phyloP scores from a whole-genome alignment of 1,284 basidiomycete species.

The Coriolopsis trogii region DNA sequence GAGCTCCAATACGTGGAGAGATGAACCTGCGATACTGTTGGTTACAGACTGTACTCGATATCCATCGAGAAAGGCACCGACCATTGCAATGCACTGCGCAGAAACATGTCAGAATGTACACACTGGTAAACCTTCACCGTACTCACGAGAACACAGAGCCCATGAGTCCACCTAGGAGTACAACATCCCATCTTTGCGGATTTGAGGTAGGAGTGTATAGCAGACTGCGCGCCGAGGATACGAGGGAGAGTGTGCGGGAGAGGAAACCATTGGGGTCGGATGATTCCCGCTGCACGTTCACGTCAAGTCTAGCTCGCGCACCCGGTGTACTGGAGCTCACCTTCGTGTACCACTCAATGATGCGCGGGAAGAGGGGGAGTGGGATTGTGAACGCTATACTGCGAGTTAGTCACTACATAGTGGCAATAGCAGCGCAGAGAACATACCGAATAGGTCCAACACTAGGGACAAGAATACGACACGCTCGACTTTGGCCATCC shows the following conservation, averaged over 20 bases:
- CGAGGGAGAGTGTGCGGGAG: slow-evolving; percentile 63
- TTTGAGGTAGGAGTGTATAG: slow-evolving; percentile 64
- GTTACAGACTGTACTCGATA: too few relatives aligned
- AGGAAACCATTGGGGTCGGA: slow-evolving; percentile 73
- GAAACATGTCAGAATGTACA: slow-evolving; percentile 7
- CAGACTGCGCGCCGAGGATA: slow-evolving; percentile 63
- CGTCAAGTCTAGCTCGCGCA: background rate
- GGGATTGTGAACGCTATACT: slow-evolving; percentile 88
- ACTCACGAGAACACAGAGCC: slow-evolving; percentile 88
- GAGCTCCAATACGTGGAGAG: slow-evolving; percentile 79
- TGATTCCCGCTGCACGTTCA: slow-evolving; percentile 60
- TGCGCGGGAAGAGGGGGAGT: slow-evolving; percentile 87
- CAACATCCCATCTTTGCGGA: slow-evolving; percentile 79
- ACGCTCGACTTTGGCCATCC: slow-evolving; percentile 69
- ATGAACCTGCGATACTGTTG: slow-evolving; percentile 66
- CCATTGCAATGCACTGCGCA: slow-evolving; percentile 75
- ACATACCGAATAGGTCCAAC: slow-evolving; percentile 79
- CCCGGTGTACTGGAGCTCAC: slow-evolving; percentile 41
- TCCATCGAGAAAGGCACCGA: slow-evolving; percentile 2
- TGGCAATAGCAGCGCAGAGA: background rate
- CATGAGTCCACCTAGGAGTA: slow-evolving; percentile 86
- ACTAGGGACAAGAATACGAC: slow-evolving; percentile 85
- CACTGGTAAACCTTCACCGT: background rate
- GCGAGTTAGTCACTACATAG: background rate
- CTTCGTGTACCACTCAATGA: slow-evolving; percentile 87